Base-by-base conservation (phyloP, 2,329 filamentous ascomycete species). In the Phoma sp. region DNA sequence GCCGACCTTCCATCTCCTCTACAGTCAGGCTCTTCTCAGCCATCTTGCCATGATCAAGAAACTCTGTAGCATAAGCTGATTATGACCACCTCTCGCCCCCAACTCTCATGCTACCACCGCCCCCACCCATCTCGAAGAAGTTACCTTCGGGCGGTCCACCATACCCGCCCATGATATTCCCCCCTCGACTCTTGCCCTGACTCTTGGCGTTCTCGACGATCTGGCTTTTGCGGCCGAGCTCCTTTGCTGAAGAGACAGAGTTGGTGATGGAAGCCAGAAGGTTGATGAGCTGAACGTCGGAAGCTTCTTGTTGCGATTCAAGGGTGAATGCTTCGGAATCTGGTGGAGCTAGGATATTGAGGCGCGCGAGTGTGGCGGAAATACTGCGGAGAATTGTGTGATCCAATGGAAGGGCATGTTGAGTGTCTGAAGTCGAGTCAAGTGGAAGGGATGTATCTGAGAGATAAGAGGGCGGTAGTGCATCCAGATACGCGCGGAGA, bases 321-420 rank as follows among this genome's bases (percentile, higher is more conserved):
- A 84, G 81, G 25, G 87, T 81, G 69, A 94, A 91, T 0, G 85
- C 82, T 38, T 82, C 80, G 24, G 81, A 62, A 65, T 91, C 83
- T 2, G 88, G 82, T 3, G 94, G 92, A 4, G 89, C 86, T 49
- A 97, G 84, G 17, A 98, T 87, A 35, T 90, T 89, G 25, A 97
- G 84, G 46, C 94, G 89, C 44, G 88, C 88, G 59, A 96, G 85
- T 36, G 97, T 87, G 2, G 93, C 89, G 69, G 93, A 90, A 60
- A 97, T 92, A 61, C 91, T 91, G 58, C 95, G 92, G 29, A 99
- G 86, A 37, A 97, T 88, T 1, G 86, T 83, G 68, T 92, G 84
- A 6, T 91, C 73, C 69, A 81, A 67, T 56, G 79, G 52, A 59
- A 77, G 60, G 56, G 63, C 57, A 17, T 68, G 49, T 37, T 67